These are phyloP conservation scores for Phytophthora pinifolia DNA, from an alignment of 352 stramenopile species.

Conservation along the genomic window DNA sequence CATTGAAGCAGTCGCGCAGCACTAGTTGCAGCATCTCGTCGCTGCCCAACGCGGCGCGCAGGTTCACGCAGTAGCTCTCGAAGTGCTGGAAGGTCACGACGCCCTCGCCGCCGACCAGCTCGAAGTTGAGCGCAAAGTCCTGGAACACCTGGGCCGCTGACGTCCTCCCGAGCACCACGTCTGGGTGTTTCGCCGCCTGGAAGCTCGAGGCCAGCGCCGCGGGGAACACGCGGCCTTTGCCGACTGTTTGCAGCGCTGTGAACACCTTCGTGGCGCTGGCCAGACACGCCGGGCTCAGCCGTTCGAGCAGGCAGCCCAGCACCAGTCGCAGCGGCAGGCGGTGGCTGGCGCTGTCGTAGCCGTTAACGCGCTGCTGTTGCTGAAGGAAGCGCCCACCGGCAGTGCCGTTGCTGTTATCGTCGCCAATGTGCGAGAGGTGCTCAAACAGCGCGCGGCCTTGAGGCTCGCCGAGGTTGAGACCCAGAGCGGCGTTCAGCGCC, in stretches of 20 bases:
- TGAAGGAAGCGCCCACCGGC: conserved; percentile 44
- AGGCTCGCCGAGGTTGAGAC: conserved; percentile 41
- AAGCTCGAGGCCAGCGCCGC: conserved; percentile 62
- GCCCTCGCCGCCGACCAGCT: conserved; percentile 50
- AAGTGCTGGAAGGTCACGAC: conserved; percentile 62
- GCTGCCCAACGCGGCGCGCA: conserved; percentile 49
- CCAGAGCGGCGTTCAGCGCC: conserved; percentile 36
- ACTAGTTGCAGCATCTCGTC: conserved; percentile 61
- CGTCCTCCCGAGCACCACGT: conserved; percentile 52
- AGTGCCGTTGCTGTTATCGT: conserved; percentile 9
- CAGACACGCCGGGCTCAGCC: conserved; percentile 35
- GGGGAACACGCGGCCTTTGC: conserved; percentile 67
- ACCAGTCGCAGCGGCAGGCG: conserved; percentile 46
- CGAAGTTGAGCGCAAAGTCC: conserved; percentile 70
- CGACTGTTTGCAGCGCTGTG: conserved; percentile 35
- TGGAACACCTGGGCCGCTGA: conserved; percentile 51
- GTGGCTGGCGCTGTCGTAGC: conserved; percentile 19
- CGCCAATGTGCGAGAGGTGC: conserved; percentile 32
- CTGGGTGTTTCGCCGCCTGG: conserved; percentile 52
- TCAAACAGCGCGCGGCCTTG: conserved; percentile 56
- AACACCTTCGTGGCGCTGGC: conserved; percentile 48
- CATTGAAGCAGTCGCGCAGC: conserved; percentile 63
- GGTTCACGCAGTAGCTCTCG: conserved; percentile 57
- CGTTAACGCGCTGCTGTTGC: conserved; percentile 26
- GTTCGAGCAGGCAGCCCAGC: conserved; percentile 40